phyloP scores from a whole-genome alignment of 2,329 filamentous ascomycete species.

The Calonectria honghensis region DNA sequence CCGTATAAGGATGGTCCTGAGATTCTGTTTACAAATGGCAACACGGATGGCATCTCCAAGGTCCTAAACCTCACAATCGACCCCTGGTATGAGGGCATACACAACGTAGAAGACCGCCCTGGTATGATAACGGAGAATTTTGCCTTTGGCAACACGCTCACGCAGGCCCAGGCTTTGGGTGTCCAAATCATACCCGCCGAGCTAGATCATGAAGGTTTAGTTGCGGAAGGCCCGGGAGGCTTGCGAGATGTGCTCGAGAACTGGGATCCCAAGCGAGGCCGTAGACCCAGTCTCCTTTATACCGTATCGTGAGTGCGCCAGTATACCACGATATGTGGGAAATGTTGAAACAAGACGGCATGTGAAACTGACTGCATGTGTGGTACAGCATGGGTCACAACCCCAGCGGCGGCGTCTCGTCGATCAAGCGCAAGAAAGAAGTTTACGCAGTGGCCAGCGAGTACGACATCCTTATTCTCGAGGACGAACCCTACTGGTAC shows the following conservation, averaged over 20 bases:
- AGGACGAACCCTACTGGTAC: conserved; percentile 98
- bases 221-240: conserved; percentile 82
- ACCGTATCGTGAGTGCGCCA: conserved; percentile 83
- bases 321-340: background rate
- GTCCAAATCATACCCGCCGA: conserved; percentile 83
- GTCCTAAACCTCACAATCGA: conserved; percentile 84
- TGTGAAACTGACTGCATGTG: conserved; percentile 19
- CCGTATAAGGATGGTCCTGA: conserved; percentile 87
- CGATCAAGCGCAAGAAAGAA: conserved; percentile 82
- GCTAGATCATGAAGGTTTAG: conserved; percentile 88
- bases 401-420: conserved; percentile 86
- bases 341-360: background rate
- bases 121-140: conserved; percentile 87
- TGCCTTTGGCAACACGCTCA: conserved; percentile 85
- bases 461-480: conserved; percentile 92
- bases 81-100: conserved; percentile 81
- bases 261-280: conserved; percentile 86
- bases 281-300: conserved; percentile 89
- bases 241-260: conserved; percentile 86
- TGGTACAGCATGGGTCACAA: conserved; percentile 80
- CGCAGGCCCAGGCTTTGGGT: conserved; percentile 79
- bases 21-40: conserved; percentile 85
- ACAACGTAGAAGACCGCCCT: conserved; percentile 82
- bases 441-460: conserved; percentile 87
- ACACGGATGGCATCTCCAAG: conserved; percentile 91